These are phyloP conservation scores for Cladophialophora carrionii DNA, from an alignment of 2,329 filamentous ascomycete species.

Conservation along the genomic window DNA sequence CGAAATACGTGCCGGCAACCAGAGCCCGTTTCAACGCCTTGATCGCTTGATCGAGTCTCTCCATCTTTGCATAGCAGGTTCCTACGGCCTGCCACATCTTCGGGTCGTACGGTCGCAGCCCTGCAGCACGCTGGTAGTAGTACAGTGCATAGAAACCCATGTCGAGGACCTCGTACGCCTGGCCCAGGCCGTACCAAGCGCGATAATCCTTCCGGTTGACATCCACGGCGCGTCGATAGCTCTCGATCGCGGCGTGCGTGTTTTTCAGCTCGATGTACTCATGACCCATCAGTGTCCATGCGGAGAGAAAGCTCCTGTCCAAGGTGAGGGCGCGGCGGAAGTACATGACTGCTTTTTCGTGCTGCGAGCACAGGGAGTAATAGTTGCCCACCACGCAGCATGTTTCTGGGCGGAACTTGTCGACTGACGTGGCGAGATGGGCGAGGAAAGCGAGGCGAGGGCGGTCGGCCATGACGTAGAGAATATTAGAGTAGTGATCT, in stretches of 20 bases:
- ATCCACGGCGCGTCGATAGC: conserved; percentile 91
- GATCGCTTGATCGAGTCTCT: conserved; percentile 83
- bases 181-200: conserved; percentile 95
- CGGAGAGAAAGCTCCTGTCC: conserved; percentile 86
- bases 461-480: conserved; percentile 86
- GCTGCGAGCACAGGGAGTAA: conserved; percentile 89
- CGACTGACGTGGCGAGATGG: conserved; percentile 84
- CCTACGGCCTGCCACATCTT: conserved; percentile 99
- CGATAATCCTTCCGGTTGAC: conserved; percentile 95
- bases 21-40: conserved; percentile 92
- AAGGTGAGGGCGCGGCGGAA: conserved; percentile 90
- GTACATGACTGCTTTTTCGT: conserved; percentile 98
- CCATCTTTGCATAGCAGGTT: conserved; percentile 87
- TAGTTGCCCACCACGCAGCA: conserved; percentile 98
- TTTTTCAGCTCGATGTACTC: conserved; percentile 99
- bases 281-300: conserved; percentile 98
- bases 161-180: conserved; percentile 96
- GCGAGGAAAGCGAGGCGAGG: conserved; percentile 92
- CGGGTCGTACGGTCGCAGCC: conserved; percentile 89
- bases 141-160: conserved; percentile 97
- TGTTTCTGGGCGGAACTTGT: conserved; percentile 95
- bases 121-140: conserved; percentile 95
- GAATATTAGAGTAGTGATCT: conserved; percentile 95
- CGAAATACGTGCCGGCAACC: conserved; percentile 83
- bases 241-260: conserved; percentile 95